Percentiles rank a stretch among this genome's conserved stretches.
Conservation (phyloP, 2,329 filamentous ascomycete species). For the Aspergillus cejpii region DNA sequence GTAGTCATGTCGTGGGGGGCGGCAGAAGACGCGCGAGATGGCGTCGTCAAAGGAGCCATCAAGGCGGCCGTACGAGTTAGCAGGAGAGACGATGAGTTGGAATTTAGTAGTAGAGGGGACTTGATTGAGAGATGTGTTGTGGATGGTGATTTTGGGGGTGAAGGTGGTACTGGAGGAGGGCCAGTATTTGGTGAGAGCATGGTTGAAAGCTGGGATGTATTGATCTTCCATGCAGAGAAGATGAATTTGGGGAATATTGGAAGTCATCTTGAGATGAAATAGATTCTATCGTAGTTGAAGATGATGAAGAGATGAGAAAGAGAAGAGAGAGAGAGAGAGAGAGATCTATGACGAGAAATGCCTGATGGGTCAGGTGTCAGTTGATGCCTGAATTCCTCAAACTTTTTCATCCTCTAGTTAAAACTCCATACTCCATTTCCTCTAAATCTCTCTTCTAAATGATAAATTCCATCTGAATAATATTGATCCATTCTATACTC, state of each 20-base stretch:
- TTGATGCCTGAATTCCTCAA: no score
- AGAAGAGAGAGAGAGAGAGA: not conserved
- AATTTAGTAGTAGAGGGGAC: slow-evolving; percentile 37
- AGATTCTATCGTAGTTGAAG: not conserved
- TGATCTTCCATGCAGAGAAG: slow-evolving; percentile 40
- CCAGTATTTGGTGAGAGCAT: slow-evolving; percentile 28
- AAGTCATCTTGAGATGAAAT: slow-evolving; percentile 15
- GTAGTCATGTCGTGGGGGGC: slow-evolving; percentile 39
- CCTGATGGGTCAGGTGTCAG: no score
- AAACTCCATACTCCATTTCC: no score
- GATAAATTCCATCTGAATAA: no score
- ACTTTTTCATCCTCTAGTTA: no score
- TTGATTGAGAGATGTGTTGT: slow-evolving; percentile 35
- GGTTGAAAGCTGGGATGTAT: slow-evolving; percentile 39
- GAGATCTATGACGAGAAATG: no score
- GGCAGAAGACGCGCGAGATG: slow-evolving; percentile 45
- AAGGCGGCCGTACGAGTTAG: slow-evolving; percentile 50
- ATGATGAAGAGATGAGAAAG: not conserved
- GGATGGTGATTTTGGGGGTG: slow-evolving; percentile 32
- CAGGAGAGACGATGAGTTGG: slow-evolving; percentile 49
- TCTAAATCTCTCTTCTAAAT: no score
- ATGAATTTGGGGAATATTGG: slow-evolving; percentile 37
- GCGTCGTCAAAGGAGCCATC: slow-evolving; percentile 53
- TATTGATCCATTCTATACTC: no score
- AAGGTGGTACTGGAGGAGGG: slow-evolving; percentile 28